These are phyloP conservation scores for Colletotrichum lupini DNA, from an alignment of 2,329 filamentous ascomycete genomes.

Conservation along the genomic window DNA sequence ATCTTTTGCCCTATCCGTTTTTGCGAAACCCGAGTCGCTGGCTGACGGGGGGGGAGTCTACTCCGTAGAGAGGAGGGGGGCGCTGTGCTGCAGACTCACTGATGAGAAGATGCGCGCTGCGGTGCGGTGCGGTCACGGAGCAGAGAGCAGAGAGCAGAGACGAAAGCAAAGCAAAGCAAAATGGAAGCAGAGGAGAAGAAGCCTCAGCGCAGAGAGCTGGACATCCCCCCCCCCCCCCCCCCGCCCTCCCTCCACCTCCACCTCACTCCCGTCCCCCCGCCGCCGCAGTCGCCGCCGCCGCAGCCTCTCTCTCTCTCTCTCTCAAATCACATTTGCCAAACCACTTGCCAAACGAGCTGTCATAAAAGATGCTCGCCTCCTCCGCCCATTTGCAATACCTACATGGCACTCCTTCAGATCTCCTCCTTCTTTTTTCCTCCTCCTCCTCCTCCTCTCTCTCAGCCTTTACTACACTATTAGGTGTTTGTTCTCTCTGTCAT, in stretches of 20 bases:
- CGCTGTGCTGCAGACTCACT: neutral
- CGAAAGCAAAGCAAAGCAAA: no score
- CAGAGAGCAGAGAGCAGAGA: neutral
- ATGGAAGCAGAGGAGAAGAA: no score
- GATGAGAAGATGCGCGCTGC: slow-evolving; percentile 3
- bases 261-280: neutral
- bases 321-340: neutral
- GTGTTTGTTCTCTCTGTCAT: slow-evolving; percentile 4
- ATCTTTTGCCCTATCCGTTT: slow-evolving; percentile 23
- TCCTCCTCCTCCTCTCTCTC: neutral
- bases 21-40: slow-evolving; percentile 9
- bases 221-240: neutral
- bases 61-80: neutral
- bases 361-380: slow-evolving; percentile 32
- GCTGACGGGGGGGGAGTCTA: neutral
- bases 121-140: slow-evolving; percentile 7
- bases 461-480: slow-evolving; percentile 28
- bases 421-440: neutral
- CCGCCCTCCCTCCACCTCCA: neutral
- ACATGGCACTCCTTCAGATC: neutral
- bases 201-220: neutral
- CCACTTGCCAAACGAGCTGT: slow-evolving; percentile 14
- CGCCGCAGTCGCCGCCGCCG: slow-evolving; percentile 5
- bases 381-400: neutral
- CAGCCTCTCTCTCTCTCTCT: slow-evolving; percentile 1